A percentile compares a stretch with the other conserved stretches of the same genome.
Evolutionary conservation across 1,139 yeast genomes (phyloP).

Genomic region (Wickerhamiella infanticola): DNA sequence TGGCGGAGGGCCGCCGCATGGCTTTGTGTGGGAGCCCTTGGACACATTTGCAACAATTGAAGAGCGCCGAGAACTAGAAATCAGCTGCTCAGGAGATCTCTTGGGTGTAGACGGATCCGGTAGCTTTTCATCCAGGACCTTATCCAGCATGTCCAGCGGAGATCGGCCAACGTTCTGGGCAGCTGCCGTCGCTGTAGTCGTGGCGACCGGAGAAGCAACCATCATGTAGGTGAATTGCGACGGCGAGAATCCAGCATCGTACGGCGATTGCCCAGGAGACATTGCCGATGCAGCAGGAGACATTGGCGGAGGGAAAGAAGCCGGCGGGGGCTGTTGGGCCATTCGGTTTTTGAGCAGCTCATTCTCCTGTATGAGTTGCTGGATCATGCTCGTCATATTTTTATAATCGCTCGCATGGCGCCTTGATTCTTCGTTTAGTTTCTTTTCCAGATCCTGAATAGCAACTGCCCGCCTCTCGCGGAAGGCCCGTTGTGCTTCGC

Average conservation of each 20-base stretch:
- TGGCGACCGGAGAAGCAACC: constrained; percentile 19
- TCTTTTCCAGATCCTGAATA: constrained; percentile 38
- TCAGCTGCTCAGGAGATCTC: not conserved
- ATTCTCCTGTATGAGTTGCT: constrained; percentile 21
- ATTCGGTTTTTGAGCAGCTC: constrained; percentile 14
- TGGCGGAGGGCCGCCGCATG: constrained; percentile 1
- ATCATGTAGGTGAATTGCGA: constrained; percentile 29
- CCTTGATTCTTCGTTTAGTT: constrained; percentile 30
- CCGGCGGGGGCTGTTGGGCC: not conserved
- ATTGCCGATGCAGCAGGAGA: constrained; percentile 13
- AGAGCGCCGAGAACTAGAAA: not conserved
- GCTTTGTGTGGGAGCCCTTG: not conserved
- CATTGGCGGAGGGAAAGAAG: constrained; percentile 3
- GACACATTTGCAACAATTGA: not conserved
- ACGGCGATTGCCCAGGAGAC: constrained; percentile 1
- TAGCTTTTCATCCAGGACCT: constrained; percentile 26
- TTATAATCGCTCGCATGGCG: constrained; percentile 16
- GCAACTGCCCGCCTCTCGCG: constrained; percentile 60
- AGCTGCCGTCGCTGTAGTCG: not conserved
- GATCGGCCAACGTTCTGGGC: not conserved
- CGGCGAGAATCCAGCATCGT: not conserved
- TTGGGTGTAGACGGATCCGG: constrained; percentile 17
- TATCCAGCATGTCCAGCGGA: constrained; percentile 23
- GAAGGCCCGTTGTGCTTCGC: constrained; percentile 93
- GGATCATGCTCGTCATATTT: constrained; percentile 19